A percentile compares a stretch with the other conserved stretches of the same genome.
Evolutionary conservation across 306 rosid species (phyloP).

Genomic region (Cucurbita moschata): DNA sequence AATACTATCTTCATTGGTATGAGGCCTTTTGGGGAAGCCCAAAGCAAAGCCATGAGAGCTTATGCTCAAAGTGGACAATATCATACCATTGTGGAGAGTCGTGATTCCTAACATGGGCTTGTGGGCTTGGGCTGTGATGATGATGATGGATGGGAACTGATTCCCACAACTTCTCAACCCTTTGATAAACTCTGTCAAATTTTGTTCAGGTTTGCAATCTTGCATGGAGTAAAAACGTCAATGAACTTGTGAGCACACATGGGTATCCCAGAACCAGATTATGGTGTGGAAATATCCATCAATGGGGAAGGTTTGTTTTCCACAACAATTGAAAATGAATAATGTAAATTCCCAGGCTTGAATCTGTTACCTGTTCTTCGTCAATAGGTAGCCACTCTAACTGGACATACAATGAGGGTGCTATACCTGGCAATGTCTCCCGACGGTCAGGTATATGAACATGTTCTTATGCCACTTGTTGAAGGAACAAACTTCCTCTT

Average conservation of each 20-base stretch:
- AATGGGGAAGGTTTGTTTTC: constrained; percentile 41
- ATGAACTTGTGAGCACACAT: constrained; percentile 90
- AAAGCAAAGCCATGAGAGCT: no score
- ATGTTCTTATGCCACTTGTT: not conserved
- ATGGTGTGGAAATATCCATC: constrained; percentile 99
- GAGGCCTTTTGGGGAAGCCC: no score
- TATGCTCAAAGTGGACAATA: no score
- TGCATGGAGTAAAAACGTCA: constrained; percentile 94
- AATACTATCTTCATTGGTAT: no score
- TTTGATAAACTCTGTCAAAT: not conserved
- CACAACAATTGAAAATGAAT: not conserved
- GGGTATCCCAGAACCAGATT: constrained; percentile 95
- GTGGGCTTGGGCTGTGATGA: no score
- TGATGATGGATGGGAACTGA: not conserved
- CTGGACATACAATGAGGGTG: constrained; percentile 95
- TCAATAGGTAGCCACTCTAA: constrained; percentile 79
- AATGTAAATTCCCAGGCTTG: not conserved
- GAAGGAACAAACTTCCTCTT: not conserved
- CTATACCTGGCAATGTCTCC: constrained; percentile 96
- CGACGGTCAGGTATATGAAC: constrained; percentile 69
- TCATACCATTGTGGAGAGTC: no score
- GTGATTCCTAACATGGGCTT: no score
- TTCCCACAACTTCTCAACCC: not conserved
- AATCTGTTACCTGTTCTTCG: not conserved
- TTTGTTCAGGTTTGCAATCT: constrained; percentile 79